Percentiles rank a stretch among this genome's conserved stretches.
These are phyloP conservation scores for Aureobasidium sp. DNA, from an alignment of 2,329 filamentous ascomycete genomes.

Conservation along the genomic window DNA sequence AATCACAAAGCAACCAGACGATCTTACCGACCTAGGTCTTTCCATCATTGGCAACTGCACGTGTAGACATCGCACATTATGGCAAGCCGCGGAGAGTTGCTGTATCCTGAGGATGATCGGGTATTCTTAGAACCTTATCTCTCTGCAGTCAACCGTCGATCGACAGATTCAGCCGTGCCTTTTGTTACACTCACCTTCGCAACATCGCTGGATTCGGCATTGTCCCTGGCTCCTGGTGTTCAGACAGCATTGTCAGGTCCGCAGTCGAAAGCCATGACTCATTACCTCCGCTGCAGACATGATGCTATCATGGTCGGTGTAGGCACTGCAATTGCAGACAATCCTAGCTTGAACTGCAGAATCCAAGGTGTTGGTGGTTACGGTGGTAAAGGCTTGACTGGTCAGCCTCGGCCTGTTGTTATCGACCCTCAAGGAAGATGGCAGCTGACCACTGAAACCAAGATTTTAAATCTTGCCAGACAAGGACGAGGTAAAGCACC, in stretches of 20 bases:
- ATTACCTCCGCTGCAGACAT: constrained; percentile 76
- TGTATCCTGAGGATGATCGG: constrained; percentile 39
- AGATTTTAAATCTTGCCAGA: constrained; percentile 59
- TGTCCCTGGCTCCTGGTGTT: constrained; percentile 69
- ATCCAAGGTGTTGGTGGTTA: constrained; percentile 55
- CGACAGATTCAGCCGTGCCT: constrained; percentile 26
- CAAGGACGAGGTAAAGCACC: constrained; percentile 64
- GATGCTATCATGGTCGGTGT: constrained; percentile 80
- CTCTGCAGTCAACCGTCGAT: constrained; percentile 14
- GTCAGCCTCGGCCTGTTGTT: constrained; percentile 74
- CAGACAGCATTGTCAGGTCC: constrained; percentile 78
- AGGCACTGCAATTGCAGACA: constrained; percentile 75
- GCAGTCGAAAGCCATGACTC: constrained; percentile 84
- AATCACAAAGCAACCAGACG: background rate
- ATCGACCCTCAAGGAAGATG: constrained; percentile 75
- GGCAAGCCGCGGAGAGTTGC: constrained; percentile 16
- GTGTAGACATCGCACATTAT: constrained; percentile 9
- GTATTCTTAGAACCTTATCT: constrained; percentile 48
- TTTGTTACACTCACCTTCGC: constrained; percentile 82
- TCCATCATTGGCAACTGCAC: background rate
- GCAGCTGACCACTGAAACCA: constrained; percentile 50
- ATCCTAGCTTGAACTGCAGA: constrained; percentile 79
- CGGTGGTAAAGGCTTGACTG: constrained; percentile 43
- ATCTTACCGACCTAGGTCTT: background rate
- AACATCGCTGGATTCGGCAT: constrained; percentile 75